phyloP scores from a whole-genome alignment of 1,284 basidiomycete genomes.

The Lentinula novae-zelandiae region DNA sequence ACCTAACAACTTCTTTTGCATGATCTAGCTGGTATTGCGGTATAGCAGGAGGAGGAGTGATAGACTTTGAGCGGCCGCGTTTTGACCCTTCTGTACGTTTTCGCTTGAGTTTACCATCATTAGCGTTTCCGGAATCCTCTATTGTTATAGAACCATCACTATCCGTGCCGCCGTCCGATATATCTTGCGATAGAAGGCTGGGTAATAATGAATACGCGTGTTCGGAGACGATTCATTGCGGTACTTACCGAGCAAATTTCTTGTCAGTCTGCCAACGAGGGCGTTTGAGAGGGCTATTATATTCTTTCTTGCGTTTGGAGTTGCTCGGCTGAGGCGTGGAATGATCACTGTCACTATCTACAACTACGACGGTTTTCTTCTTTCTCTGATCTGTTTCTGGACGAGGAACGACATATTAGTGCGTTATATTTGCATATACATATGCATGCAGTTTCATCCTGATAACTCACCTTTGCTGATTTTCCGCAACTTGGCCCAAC shows the following conservation, averaged over 20 bases:
- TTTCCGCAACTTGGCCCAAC: conserved; percentile 56
- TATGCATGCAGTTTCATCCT: neutral
- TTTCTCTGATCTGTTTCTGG: conserved; percentile 1
- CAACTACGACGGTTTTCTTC: conserved; percentile 2
- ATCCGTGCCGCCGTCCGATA: conserved; percentile 46
- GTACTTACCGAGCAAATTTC: conserved; percentile 29
- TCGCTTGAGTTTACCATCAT: conserved; percentile 26
- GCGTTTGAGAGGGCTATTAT: conserved; percentile 25
- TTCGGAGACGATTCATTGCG: neutral
- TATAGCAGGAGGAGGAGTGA: conserved; percentile 69
- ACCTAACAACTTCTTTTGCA: conserved; percentile 59
- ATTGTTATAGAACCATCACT: conserved; percentile 24
- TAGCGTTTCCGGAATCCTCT: conserved; percentile 29
- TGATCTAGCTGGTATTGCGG: conserved; percentile 45
- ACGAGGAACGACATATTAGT: conserved; percentile 11
- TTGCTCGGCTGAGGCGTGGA: conserved; percentile 26
- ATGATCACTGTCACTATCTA: conserved; percentile 23
- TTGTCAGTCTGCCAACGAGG: conserved; percentile 32
- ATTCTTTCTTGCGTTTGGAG: conserved; percentile 3
- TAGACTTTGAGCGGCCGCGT: conserved; percentile 61
- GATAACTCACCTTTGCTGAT: conserved; percentile 44
- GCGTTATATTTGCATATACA: neutral
- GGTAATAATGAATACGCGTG: conserved; percentile 19
- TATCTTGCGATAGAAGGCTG: conserved; percentile 34
- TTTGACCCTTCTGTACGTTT: conserved; percentile 30